These are phyloP conservation scores for Botrytis fabae DNA, from an alignment of 2,329 filamentous ascomycete species.

Conservation along the genomic window DNA sequence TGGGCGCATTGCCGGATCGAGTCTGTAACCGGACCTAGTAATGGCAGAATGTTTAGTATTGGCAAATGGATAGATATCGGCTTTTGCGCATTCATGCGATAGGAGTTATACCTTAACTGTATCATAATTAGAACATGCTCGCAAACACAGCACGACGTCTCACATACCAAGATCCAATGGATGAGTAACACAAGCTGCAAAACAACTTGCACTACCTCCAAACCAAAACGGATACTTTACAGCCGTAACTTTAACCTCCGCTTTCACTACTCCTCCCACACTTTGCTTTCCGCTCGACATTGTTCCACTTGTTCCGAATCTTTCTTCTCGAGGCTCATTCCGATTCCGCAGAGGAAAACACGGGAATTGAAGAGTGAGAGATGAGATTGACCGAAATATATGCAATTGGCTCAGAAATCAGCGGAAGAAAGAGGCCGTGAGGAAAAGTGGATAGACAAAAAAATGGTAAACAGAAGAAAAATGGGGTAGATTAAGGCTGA, in stretches of 20 bases:
- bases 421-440: neutral
- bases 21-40: constrained; percentile 81
- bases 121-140: constrained; percentile 8
- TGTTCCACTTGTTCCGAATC: constrained; percentile 28
- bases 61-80: neutral
- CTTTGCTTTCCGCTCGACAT: constrained; percentile 26
- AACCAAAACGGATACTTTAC: constrained; percentile 85
- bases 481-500: constrained; percentile 20
- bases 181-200: constrained; percentile 90
- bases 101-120: constrained; percentile 37
- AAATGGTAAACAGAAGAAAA: constrained; percentile 19
- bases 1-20: constrained; percentile 71
- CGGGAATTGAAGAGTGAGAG: neutral
- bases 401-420: constrained; percentile 12
- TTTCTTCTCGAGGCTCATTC: constrained; percentile 33
- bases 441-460: constrained; percentile 19
- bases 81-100: constrained; percentile 8
- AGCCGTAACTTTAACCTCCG: constrained; percentile 33
- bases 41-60: constrained; percentile 17
- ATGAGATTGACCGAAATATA: neutral
- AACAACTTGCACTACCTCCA: constrained; percentile 88
- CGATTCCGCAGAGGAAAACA: neutral
- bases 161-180: constrained; percentile 82
- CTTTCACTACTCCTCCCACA: constrained; percentile 20
- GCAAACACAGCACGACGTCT: constrained; percentile 3